Base-by-base conservation (phyloP, 495 filamentous ascomycete species). In the Trichoderma virens region DNA sequence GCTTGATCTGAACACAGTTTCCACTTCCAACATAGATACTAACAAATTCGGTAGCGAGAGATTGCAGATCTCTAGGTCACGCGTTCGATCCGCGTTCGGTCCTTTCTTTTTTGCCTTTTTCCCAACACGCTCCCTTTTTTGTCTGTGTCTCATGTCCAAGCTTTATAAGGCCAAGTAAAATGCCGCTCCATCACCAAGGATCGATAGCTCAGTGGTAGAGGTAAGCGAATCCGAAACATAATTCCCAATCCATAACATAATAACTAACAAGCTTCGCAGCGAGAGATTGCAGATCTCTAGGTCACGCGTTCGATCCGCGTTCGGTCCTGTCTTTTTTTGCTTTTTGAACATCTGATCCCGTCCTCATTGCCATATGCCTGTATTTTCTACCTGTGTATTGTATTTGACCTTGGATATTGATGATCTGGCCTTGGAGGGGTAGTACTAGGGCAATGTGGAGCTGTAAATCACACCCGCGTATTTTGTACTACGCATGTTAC, bases 201-300 rank as follows among this genome's bases (percentile, higher is more conserved):
- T 61, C 59, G 35, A 61, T 61, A 61, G 59, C 59, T 61, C 59
- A 61, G 59, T 35, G 59, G 59, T 61, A 61, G 59, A 61, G 41
- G 18, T n/a, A 3, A 45, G 41, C 3, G 18, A 5, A 11, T 8
- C 8, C 16, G 6, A 3, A 3, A 3, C 8, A 45, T n/a, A 8
- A 45, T 3, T 3, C 18, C 54, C 8, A 2, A 27, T 59, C 54
- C 3, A 59, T 59, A 27, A 20, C 11, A 13, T 5, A 25, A 20
- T 59, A 20, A n/a, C 8, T 59, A 59, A 20, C 34, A 38, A 38
- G 11, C 11, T 38, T 11, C 5, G 5, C 34, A 59, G 59, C 59
- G 59, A 61, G 59, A 61, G 59, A 61, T 61, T 61, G 59, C 59
- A 61, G 59, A 61, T 61, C 59, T 61, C 59, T 61, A 61, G 59